phyloP scores from a whole-genome alignment of 805 yeast species.

The Wickerhamomyces rabaulensis region DNA sequence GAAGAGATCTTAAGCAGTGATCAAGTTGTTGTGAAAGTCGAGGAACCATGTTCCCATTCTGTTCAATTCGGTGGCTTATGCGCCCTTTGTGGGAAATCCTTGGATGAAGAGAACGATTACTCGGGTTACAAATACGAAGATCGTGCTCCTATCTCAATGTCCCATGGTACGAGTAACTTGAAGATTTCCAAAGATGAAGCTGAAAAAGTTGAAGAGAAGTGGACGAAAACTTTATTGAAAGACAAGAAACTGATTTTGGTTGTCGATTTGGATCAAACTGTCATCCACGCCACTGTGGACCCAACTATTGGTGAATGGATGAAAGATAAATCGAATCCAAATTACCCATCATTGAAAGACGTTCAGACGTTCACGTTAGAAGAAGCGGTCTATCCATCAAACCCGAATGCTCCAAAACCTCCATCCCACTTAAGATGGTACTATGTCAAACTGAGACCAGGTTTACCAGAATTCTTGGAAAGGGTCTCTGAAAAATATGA shows the following conservation, averaged over 20 bases:
- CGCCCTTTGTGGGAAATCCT: slow-evolving; percentile 29
- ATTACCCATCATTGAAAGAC: slow-evolving; percentile 77
- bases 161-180: slow-evolving; percentile 81
- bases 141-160: slow-evolving; percentile 81
- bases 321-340: slow-evolving; percentile 77
- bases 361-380: slow-evolving; percentile 72
- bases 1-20: slow-evolving; percentile 48
- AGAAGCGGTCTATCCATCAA: slow-evolving; percentile 52
- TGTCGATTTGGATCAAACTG: slow-evolving; percentile 96
- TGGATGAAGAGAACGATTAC: slow-evolving; percentile 71
- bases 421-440: slow-evolving; percentile 65
- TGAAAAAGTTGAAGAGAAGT: slow-evolving; percentile 64
- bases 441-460: slow-evolving; percentile 90
- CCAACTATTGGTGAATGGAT: slow-evolving; percentile 98
- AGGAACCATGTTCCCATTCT: slow-evolving; percentile 86
- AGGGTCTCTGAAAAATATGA: slow-evolving; percentile 66
- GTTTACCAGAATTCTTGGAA: slow-evolving; percentile 67
- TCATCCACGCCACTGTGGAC: slow-evolving; percentile 96
- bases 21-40: slow-evolving; percentile 49
- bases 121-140: slow-evolving; percentile 50
- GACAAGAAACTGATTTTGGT: slow-evolving; percentile 78
- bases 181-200: slow-evolving; percentile 87
- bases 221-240: slow-evolving; percentile 54
- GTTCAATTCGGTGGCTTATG: slow-evolving; percentile 56
- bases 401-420: slow-evolving; percentile 56